phyloP scores from a whole-genome alignment of 371 early-diverging fungal species.

The Funneliformis caledonium region DNA sequence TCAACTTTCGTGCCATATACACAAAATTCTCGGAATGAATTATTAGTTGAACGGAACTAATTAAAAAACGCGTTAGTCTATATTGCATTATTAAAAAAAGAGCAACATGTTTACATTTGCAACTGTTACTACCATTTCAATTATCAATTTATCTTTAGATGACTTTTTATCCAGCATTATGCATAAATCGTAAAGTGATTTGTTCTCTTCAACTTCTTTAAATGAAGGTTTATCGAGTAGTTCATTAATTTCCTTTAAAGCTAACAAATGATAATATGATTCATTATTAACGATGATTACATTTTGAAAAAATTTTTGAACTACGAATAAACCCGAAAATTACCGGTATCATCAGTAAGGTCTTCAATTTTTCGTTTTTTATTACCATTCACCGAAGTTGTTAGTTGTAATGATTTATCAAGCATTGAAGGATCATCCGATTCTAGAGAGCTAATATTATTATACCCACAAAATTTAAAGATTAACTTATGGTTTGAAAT shows the following conservation, averaged over 20 bases:
- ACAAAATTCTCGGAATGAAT: slow-evolving; percentile 52
- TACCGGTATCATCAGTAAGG: slow-evolving; percentile 3
- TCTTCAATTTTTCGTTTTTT: slow-evolving; percentile 37
- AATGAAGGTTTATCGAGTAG: slow-evolving; percentile 43
- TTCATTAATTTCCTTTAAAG: slow-evolving; percentile 41
- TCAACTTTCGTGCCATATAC: slow-evolving; percentile 46
- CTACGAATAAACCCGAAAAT: neutral
- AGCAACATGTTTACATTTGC: neutral
- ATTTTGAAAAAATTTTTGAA: neutral
- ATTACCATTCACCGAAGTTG: neutral
- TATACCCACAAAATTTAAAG: neutral
- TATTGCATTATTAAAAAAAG: neutral
- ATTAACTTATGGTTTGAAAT: neutral
- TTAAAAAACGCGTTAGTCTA: slow-evolving; percentile 2
- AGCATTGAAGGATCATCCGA: neutral
- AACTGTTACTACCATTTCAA: slow-evolving; percentile 42
- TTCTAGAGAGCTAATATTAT: neutral
- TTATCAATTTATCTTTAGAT: slow-evolving; percentile 37
- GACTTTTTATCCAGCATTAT: slow-evolving; percentile 41
- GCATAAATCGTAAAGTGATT: slow-evolving; percentile 32
- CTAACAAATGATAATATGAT: slow-evolving; percentile 27
- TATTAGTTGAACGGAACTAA: slow-evolving; percentile 43
- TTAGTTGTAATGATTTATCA: slow-evolving; percentile 1
- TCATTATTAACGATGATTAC: neutral
- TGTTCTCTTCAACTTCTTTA: slow-evolving; percentile 24